Base-by-base conservation (phyloP, 169 alveolate species). In the Eimeria falciformis region DNA sequence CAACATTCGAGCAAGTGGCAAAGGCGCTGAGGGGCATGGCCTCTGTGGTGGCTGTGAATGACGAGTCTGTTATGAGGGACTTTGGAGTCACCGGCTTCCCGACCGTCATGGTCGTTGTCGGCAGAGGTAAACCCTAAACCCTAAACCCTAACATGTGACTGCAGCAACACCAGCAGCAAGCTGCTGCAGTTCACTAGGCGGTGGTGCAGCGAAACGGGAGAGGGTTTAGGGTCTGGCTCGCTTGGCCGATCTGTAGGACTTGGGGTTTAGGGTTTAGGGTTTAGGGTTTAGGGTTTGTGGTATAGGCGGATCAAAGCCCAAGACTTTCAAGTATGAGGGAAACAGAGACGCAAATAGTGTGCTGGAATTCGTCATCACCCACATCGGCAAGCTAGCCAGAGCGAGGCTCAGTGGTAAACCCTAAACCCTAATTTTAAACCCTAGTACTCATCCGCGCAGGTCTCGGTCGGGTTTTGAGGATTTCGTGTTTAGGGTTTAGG, bases 71-170 rank as follows among this genome's bases (percentile, higher is more conserved):
- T 27, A 94, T 95, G 96, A 91, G 91, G 45, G 93, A 93, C 56
- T 95, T 79, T 66, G 94, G 93, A n/a, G 95, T 98, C 65, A 91
- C 94, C 90, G 98, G 99, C 27, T 98, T 95, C 96, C 99, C 99
- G 47, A 97, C 98, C 43, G 93, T 98, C 40, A 95, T 96, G 96
- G 95, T 96, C 92, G 96, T 95, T 79, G 92, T 91, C 2, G 95
- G 93, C 2, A 73, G 71, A 89, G 90, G 93, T 89, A 66, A 58
- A 62, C 62, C 71, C 62, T 27, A 84, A 25, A 27, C 62, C 81
- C 56, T 56, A 14, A 23, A 23, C 78, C 78, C 78, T 66, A 66
- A 11, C 18, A 66, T 5, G 18, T 5, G n/a, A 66, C n/a, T 9
- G 47, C 37, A 37, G 5, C n/a, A 23, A 23, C 37, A 5, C 3